Base-by-base conservation (phyloP, 2,329 filamentous ascomycete genomes). In the Penicillium sp. region DNA sequence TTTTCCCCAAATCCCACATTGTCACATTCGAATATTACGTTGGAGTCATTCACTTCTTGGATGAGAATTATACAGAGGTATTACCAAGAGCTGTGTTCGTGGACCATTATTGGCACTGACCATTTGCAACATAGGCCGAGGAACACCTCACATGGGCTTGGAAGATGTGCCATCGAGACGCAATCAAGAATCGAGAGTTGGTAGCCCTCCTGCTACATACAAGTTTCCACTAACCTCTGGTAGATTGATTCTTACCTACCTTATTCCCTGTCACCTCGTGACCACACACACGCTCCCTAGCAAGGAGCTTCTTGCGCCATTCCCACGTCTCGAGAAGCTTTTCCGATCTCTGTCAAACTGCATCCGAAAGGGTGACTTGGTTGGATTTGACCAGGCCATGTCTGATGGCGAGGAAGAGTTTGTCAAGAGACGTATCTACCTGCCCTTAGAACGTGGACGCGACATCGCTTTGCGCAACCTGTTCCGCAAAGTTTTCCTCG, bases 21-120 rank as follows among this genome's bases (percentile, higher is more conserved):
- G 93, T 97, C 41, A 97, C 93, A 0, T 99, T 96, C 79, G 93
- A 92, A 71, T 99, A 97, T 77, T 97, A 97, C 72, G 86, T 93
- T 64, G 94, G 94, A 12, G 90, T 99, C 6, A 84, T 99, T n/a
- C 84, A 87, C 57, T 99, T 99, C 72, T 77, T 99, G 6, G 93
- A 97, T 62, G 95, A 99, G 72, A 91, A 97, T 70, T 99, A 99
- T 69, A 80, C 83, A 2, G 84, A 90, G 78, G 90, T 91, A 70
- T 43, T 76, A 60, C n/a, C 9, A 37, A 33, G 10, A 17, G 17
- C 19, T 25, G 25, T n/a, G 12, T 35, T 15, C 8, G 17, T 17
- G 9, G 21, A 37, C n/a, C 13, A 21, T 48, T 17, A 40, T 41
- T 29, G 27, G 42, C 33, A 49, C 59, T 66, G 37, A 66, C 45